Evolutionary conservation across 2,329 filamentous ascomycete genomes (phyloP), one percentile per base, ranked within the genome.

Genomic region (Colletotrichum sp.): DNA sequence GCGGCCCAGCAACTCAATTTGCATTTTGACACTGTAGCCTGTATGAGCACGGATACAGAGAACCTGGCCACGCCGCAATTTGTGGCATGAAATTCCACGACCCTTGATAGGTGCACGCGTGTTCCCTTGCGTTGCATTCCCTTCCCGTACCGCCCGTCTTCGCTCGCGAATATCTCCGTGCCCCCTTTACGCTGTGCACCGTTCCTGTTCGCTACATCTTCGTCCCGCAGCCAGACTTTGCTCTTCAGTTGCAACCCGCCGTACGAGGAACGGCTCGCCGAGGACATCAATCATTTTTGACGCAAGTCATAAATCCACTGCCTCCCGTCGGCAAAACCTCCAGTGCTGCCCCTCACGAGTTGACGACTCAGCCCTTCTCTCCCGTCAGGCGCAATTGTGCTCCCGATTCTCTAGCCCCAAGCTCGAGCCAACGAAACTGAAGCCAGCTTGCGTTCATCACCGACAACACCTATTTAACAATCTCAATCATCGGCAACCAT

Each of bases 401-500:
- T 36, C 68, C 39, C 28, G 28, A 63, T 32, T 30, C 30, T 22
- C n/a, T 28, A 63, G 59, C 18, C 30, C 15, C 16, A 57, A 59
- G 55, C 44, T 44, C 18, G 57, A 44, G 63, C 39, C 39, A 26
- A 22, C 28, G 32, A 32, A 32, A 34, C 24, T 48, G 44, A 68
- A 73, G 69, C 30, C 63, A 48, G 63, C 30, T 36, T 63, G 63
- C 64, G 32, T 67, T 44, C 9, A 30, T 62, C 44, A 24, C 39
- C 34, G n/a, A 28, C 22, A 73, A 82, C 87, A 79, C 85, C 86
- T 24, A 15, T 36, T 32, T 8, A 70, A n/a, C 36, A 36, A 71
- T 32, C 70, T 68, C 48, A 6, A 52, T 34, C 24, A 48, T 26
- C 32, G 66, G 60, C 44, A 98, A 66, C 55, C 48, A 98, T 98